These are phyloP conservation scores for Hypomyces rosellus DNA, from an alignment of 2,329 filamentous ascomycete species.

Conservation along the genomic window DNA sequence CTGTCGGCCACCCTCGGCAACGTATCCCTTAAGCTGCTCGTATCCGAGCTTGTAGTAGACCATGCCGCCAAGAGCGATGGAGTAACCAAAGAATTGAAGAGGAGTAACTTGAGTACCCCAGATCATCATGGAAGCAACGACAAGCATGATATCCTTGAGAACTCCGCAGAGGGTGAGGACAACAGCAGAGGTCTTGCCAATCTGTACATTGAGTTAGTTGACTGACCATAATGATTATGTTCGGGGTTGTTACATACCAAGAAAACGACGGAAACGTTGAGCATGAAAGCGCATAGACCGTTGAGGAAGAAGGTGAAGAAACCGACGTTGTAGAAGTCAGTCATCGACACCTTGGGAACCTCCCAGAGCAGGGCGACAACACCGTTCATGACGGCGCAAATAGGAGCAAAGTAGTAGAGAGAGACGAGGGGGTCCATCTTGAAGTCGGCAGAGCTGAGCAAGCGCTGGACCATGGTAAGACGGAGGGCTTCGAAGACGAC, in stretches of 20 bases:
- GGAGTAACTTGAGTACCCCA: slow-evolving; percentile 69
- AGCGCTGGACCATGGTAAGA: slow-evolving; percentile 76
- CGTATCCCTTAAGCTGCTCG: slow-evolving; percentile 77
- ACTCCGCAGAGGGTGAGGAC: slow-evolving; percentile 83
- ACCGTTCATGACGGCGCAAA: slow-evolving; percentile 78
- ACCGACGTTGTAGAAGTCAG: slow-evolving; percentile 67
- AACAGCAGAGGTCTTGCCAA: slow-evolving; percentile 80
- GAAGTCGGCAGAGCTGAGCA: slow-evolving; percentile 76
- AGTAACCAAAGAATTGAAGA: slow-evolving; percentile 79
- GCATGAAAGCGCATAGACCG: slow-evolving; percentile 69
- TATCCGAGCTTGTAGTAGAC: slow-evolving; percentile 77
- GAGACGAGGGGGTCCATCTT: slow-evolving; percentile 90
- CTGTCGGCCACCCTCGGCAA: slow-evolving; percentile 62
- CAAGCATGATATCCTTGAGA: slow-evolving; percentile 81
- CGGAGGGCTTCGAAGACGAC: slow-evolving; percentile 78
- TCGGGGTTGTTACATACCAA: slow-evolving; percentile 52
- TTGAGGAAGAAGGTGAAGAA: slow-evolving; percentile 67
- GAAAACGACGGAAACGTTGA: slow-evolving; percentile 83
- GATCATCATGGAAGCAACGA: slow-evolving; percentile 72
- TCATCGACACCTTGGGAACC: slow-evolving; percentile 61
- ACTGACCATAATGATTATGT: background rate
- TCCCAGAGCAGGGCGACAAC: slow-evolving; percentile 68
- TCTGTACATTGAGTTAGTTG: slow-evolving; percentile 46
- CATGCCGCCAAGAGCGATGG: slow-evolving; percentile 71
- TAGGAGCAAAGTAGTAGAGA: slow-evolving; percentile 83